Percentiles rank a stretch among this genome's conserved stretches.
Conservation (phyloP, 1,284 basidiomycete genomes). For the Sporisorium scitamineum region DNA sequence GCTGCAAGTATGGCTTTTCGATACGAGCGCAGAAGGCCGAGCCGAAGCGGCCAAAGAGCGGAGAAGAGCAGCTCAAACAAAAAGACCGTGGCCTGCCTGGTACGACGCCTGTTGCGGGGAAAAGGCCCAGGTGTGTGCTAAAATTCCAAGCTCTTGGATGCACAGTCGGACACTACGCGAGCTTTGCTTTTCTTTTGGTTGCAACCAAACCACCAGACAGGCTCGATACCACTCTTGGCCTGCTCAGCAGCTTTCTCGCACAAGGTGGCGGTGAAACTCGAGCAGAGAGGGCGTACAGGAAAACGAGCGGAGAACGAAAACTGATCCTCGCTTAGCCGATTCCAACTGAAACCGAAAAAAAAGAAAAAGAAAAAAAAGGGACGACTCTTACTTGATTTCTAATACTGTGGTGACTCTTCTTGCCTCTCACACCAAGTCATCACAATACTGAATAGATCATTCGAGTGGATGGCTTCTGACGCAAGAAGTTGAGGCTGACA, state of each 20-base stretch:
- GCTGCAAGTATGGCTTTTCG: background rate
- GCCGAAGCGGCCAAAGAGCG: background rate
- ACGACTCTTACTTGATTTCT: no score
- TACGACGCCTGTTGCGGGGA: background rate
- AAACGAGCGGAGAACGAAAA: slow-evolving; percentile 11
- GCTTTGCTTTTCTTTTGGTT: background rate
- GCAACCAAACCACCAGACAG: no score
- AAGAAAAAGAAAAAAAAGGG: no score
- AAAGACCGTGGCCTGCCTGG: no score
- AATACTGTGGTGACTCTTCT: no score
- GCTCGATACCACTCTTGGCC: no score
- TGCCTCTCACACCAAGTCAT: no score
- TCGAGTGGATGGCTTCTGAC: no score
- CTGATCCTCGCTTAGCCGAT: slow-evolving; percentile 8
- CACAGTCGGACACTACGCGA: background rate
- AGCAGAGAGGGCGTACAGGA: slow-evolving; percentile 6
- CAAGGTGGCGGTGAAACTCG: slow-evolving; percentile 9
- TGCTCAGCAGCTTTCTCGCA: no score
- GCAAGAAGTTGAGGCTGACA: no score
- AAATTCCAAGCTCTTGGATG: background rate
- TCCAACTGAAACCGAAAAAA: slow-evolving; percentile 1
- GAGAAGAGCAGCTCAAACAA: background rate
- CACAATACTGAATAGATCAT: no score
- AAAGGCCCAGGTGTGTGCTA: background rate
- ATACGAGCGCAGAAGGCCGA: background rate